These are phyloP conservation scores for Pythium biforme DNA, from an alignment of 352 stramenopile genomes.

Conservation along the genomic window DNA sequence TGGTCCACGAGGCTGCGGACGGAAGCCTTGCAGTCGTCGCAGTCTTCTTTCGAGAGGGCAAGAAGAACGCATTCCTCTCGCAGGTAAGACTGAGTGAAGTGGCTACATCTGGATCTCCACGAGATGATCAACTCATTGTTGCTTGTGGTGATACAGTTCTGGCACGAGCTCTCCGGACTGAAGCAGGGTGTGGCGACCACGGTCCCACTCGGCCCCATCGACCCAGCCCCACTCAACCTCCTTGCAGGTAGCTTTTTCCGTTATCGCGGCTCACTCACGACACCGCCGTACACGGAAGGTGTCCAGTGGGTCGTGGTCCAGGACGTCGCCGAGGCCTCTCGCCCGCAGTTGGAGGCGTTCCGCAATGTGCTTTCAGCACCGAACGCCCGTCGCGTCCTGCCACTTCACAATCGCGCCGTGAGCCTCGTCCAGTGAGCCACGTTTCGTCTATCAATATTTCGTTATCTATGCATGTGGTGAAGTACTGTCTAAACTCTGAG, in stretches of 20 bases:
- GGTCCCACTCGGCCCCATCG: slow-evolving; percentile 36
- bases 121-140: not conserved
- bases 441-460: too few species aligned
- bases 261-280: slow-evolving; percentile 69
- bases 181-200: slow-evolving; percentile 26
- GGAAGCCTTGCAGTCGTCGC: slow-evolving; percentile 52
- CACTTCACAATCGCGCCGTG: slow-evolving; percentile 44
- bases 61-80: slow-evolving; percentile 54
- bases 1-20: slow-evolving; percentile 64
- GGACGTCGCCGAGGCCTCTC: slow-evolving; percentile 47
- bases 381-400: slow-evolving; percentile 55
- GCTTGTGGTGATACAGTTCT: slow-evolving; percentile 43
- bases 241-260: slow-evolving; percentile 46
- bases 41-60: slow-evolving; percentile 54
- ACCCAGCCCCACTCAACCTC: slow-evolving; percentile 24
- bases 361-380: slow-evolving; percentile 36
- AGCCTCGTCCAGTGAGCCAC: slow-evolving; percentile 17
- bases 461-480: too few species aligned
- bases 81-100: slow-evolving; percentile 21
- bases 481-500: too few species aligned
- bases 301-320: slow-evolving; percentile 67
- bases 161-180: slow-evolving; percentile 38
- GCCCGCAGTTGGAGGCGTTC: slow-evolving; percentile 50
- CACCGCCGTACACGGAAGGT: slow-evolving; percentile 69
- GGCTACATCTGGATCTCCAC: too few species aligned